Base-by-base conservation (phyloP, 2,329 filamentous ascomycete genomes). In the Cryphonectria carpinicola region DNA sequence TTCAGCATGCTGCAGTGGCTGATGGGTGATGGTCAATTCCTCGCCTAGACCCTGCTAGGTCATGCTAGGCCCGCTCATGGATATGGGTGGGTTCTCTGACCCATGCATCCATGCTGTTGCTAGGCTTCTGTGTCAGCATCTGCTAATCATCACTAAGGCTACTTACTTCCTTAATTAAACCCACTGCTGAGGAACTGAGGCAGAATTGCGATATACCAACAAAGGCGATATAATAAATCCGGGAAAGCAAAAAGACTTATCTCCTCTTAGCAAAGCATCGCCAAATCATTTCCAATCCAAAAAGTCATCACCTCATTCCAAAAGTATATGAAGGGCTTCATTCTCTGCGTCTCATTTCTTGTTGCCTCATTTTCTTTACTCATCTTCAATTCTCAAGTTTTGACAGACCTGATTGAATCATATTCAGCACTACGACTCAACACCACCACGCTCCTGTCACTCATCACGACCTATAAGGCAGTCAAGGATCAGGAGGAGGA, bases 291-390 rank as follows among this genome's bases (percentile, higher is more conserved):
- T 72, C 56, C 58, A 67, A 69, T 62, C 62, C 22, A 65, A 63
- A 63, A 35, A 60, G 13, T 37, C 35, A n/a, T 32, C 17, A 25
- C 49, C 37, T 28, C 43, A 11, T 41, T 4, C 14, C 19, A 76
- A 49, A 49, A 43, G 22, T 81, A 81, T 78, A 82, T 81, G 78
- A 78, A 75, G 70, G 74, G 73, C 56, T 61, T 76, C 67, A 35
- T 76, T 68, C 65, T 77, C 28, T 19, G 69, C 37, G 67, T 75
- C 54, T 78, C 78, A 10, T 69, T 79, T 70, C 67, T 79, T 22
- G 74, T 77, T 60, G 74, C 74, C 73, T 75, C 70, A 32, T 73
- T 80, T 73, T 78, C 78, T 71, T 72, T 76, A 71, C 74, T 79
- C 73, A 65, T 77, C 54, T 77, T 76, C 73, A 77, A 76, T 56